Evolutionary conservation across 176 grass and related monocot species (phyloP).

Genomic region (Elaeis guineensis): DNA sequence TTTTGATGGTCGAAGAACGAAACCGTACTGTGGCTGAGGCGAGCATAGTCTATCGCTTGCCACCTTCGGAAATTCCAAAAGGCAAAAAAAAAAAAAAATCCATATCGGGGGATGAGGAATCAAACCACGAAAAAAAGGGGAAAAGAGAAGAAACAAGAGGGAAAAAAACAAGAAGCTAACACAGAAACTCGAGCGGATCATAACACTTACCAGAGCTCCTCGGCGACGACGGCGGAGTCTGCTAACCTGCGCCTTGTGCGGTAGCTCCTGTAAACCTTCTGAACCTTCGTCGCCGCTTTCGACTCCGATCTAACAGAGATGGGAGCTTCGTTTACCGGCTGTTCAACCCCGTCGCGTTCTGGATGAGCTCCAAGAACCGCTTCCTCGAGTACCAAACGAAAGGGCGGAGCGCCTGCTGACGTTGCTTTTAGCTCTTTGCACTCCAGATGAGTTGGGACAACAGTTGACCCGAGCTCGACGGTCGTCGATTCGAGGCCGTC

Average conservation of each 20-base stretch:
- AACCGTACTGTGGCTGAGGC: slow-evolving; percentile 60
- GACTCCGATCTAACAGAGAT: not conserved
- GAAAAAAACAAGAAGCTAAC: not conserved
- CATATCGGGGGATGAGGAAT: too few relatives aligned
- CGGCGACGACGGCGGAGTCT: slow-evolving; percentile 89
- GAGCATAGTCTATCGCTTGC: slow-evolving; percentile 64
- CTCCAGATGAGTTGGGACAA: not conserved
- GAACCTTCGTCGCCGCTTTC: slow-evolving; percentile 28
- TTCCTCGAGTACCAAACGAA: not conserved
- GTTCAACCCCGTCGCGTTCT: too few relatives aligned
- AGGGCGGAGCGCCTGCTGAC: not conserved
- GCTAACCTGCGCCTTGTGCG: slow-evolving; percentile 83
- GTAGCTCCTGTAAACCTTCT: slow-evolving; percentile 95
- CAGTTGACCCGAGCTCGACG: not conserved
- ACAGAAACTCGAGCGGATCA: not conserved
- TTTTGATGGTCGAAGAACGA: slow-evolving; percentile 68
- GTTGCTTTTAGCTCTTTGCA: not conserved
- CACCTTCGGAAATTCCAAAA: slow-evolving; percentile 35
- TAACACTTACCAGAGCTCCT: slow-evolving; percentile 75
- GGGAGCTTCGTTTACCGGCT: not conserved
- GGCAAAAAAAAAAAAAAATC: not conserved
- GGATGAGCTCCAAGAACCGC: too few relatives aligned
- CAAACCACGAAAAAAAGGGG: too few relatives aligned
- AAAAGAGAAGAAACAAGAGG: too few relatives aligned
- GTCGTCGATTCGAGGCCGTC: not conserved